Evolutionary conservation across 345 rosid genomes (phyloP), one percentile per base, ranked within the genome.

Genomic region (Sapria himalayana): DNA sequence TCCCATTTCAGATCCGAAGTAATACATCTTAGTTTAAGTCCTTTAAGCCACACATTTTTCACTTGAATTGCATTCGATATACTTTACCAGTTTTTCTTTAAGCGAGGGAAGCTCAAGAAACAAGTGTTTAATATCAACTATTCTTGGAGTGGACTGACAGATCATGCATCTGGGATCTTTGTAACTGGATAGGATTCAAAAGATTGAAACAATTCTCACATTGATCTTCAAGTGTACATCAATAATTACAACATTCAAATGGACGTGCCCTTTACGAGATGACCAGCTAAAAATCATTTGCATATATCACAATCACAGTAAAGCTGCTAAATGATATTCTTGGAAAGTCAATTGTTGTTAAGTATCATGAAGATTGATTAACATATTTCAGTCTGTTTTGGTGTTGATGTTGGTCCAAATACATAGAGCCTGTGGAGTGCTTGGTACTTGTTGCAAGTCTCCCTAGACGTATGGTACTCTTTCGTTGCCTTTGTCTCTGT

Each of bases 21-120:
- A 23, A 41, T 41, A 18, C 46, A 23, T 4, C 32, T 6, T 1
- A 9, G 33, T 24, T 8, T 41, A n/a, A 41, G 46, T 15, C 25
- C 43, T 41, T 21, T 40, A 21, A 41, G 33, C 46, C 29, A 24
- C 17, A 33, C 29, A 41, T 41, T 15, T 3, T 19, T 41, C 12
- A 7, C 46, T 24, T 42, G 46, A 15, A 42, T 15, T 8, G 46
- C 46, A 42, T 42, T 42, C 33, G 11, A 42, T 42, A 15, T 42
- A 42, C 15, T 25, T 7, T 27, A 5, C 46, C 11, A 42, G 31
- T 25, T 42, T 5, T 15, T 42, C 46, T 15, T 42, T 42, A 10
- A 42, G 33, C 46, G 16, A 24, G n/a, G 46, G 46, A 25, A 42
- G 46, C 46, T 42, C 46, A 19, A 42, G 33, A 42, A 22, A 42